Evolutionary conservation across 345 rosid species (phyloP).

Genomic region (Arabidopsis thaliana): TAIR10.1 NC_003070.9:26235001-26235500

Average conservation of each 20-base stretch:
- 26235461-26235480: not conserved
- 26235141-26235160: not conserved
- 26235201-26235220: constrained; percentile 40
- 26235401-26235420: not conserved
- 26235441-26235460: not conserved
- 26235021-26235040: not conserved
- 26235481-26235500: not conserved
- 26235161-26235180: constrained; percentile 24
- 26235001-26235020: too few species aligned
- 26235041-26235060: not conserved
- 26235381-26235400: constrained; percentile 1
- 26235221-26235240: constrained; percentile 32
- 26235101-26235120: too few species aligned
- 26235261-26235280: not conserved
- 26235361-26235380: constrained; percentile 1
- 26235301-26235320: constrained; percentile 30
- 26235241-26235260: constrained; percentile 18
- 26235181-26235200: not conserved
- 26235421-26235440: not conserved
- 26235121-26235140: not conserved
- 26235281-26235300: not conserved
- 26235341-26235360: constrained; percentile 42
- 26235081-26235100: not conserved
- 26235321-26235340: not conserved
- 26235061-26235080: not conserved